Evolutionary conservation across 148 eudicot genomes (phyloP), one percentile per base, ranked within the genome.

Genomic region (Heliosperma pusillum): DNA sequence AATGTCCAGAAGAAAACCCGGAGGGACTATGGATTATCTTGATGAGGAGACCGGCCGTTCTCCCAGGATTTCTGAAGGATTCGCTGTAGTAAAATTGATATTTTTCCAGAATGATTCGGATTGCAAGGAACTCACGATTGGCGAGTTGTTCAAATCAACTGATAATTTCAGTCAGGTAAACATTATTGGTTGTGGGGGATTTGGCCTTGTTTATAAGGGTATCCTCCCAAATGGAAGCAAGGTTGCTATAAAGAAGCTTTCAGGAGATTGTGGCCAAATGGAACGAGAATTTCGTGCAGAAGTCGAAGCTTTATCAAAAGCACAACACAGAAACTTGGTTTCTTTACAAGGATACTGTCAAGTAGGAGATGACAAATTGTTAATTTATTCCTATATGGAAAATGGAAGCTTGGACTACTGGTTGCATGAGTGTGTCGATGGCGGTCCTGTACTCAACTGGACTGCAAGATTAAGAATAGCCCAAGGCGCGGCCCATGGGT

Each of bases 211-310:
- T 45, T 93, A 88, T 81, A 91, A 89, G 77, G 98, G 97, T 21
- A 80, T 78, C 50, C 82, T 93, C 30, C 93, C 97, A 0, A 77
- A 88, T 68, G 96, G 97, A 30, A 72, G 33, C 4, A 91, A 88
- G 82, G 91, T 90, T 53, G 98, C 98, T 26, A 85, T 93, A 79
- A 93, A 93, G 85, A 80, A 90, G 79, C 93, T 93, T 20, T 89
- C 94, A 11, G 98, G 98, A 16, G 98, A 93, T 65, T 93, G 98
- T 66, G 98, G 98, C 17, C 92, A 93, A 69, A 89, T 93, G 94
- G 98, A 93, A 60, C 94, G 98, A 0, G 98, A 93, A 78, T 93
- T 91, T 52, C 94, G 86, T 73, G 97, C 98, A 7, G 98, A 93
- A 75, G 96, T 93, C 0, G 96, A 93, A 80, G 89, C 97, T n/a